These are phyloP conservation scores for Peziza echinospora DNA, from an alignment of 495 filamentous ascomycete species.

Conservation along the genomic window DNA sequence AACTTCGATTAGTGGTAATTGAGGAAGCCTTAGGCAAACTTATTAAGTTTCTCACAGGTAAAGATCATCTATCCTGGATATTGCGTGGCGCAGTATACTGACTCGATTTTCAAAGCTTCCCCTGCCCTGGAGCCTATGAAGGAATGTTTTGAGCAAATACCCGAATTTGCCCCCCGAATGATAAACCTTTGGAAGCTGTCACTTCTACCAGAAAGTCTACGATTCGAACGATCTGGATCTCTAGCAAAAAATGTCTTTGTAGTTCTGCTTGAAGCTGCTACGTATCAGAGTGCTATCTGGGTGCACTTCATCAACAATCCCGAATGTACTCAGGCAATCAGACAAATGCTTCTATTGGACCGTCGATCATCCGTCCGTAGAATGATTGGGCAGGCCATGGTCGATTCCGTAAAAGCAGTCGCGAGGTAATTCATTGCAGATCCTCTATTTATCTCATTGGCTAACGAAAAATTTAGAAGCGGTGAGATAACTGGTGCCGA, in stretches of 20 bases:
- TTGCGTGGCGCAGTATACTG: too few species aligned
- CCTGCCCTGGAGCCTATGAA: too few species aligned
- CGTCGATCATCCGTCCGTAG: not conserved
- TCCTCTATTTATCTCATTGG: too few species aligned
- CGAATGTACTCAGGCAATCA: constrained; percentile 10
- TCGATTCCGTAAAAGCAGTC: too few species aligned
- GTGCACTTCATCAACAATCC: constrained; percentile 24
- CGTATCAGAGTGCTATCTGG: constrained; percentile 33
- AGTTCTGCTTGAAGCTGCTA: constrained; percentile 33
- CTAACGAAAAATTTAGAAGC: too few species aligned
- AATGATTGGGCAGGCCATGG: too few species aligned
- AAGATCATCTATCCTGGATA: too few species aligned
- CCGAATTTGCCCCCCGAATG: not conserved
- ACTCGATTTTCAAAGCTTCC: too few species aligned
- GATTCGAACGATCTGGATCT: constrained; percentile 17
- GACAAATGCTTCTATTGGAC: not conserved
- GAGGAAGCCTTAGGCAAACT: not conserved
- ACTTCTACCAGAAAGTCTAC: constrained; percentile 8
- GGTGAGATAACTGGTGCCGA: constrained; percentile 15
- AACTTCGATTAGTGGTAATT: not conserved
- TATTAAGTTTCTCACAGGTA: not conserved
- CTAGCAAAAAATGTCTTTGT: constrained; percentile 28
- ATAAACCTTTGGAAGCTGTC: not conserved
- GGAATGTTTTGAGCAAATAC: not conserved
- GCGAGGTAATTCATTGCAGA: too few species aligned